Percentiles rank a stretch among this genome's conserved stretches.
Evolutionary conservation across 192 early-diverging fungal species (phyloP).

Genomic region (Coemansia umbellata): DNA sequence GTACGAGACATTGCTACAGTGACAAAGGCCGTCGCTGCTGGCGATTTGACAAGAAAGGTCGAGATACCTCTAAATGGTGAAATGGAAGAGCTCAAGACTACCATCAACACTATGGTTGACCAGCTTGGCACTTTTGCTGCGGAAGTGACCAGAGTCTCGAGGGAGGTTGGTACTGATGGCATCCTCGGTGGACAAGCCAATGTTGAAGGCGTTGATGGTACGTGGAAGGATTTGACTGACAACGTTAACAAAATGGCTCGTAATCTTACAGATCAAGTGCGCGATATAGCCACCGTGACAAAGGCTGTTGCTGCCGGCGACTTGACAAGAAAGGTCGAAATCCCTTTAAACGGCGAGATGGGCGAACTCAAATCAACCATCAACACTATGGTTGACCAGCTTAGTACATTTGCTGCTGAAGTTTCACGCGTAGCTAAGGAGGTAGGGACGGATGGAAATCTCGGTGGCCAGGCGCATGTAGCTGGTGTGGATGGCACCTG

Average conservation of each 20-base stretch:
- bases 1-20: conserved; percentile 55
- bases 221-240: conserved; percentile 60
- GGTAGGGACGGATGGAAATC: conserved; percentile 60
- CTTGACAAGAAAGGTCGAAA: conserved; percentile 52
- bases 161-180: conserved; percentile 72
- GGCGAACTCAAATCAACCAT: conserved; percentile 56
- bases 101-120: conserved; percentile 29
- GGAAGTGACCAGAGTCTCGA: conserved; percentile 57
- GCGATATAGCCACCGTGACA: conserved; percentile 56
- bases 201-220: conserved; percentile 57
- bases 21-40: conserved; percentile 15
- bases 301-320: conserved; percentile 60
- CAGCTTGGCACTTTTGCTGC: conserved; percentile 9
- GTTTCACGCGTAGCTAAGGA: conserved; percentile 66
- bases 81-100: conserved; percentile 9
- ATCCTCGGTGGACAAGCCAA: conserved; percentile 63
- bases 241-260: conserved; percentile 58
- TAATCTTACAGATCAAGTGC: conserved; percentile 57
- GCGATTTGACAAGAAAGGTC: conserved; percentile 14
- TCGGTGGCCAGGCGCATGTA: conserved; percentile 12
- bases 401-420: conserved; percentile 50
- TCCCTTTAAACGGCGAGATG: conserved; percentile 62
- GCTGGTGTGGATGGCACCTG: conserved; percentile 14
- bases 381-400: conserved; percentile 60
- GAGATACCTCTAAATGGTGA: conserved; percentile 9